phyloP scores from a whole-genome alignment of 805 yeast genomes.

The Jamesozyma gamospora region DNA sequence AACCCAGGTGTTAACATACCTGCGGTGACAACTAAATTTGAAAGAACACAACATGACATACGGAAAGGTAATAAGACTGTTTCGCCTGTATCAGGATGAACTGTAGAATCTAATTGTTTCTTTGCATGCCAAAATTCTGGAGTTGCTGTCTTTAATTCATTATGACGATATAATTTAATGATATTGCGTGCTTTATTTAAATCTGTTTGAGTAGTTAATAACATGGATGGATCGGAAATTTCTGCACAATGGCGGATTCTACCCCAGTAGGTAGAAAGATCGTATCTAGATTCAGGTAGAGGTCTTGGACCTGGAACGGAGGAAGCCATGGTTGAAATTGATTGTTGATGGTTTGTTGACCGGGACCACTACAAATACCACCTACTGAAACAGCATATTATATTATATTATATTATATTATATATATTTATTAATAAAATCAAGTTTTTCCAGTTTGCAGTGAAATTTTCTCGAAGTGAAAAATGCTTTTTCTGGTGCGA shows the following conservation, averaged over 20 bases:
- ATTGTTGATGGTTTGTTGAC: not conserved
- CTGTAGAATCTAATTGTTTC: slow-evolving; percentile 76
- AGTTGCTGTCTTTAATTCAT: slow-evolving; percentile 52
- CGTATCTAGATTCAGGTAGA: slow-evolving; percentile 72
- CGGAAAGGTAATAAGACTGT: slow-evolving; percentile 88
- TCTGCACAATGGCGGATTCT: slow-evolving; percentile 91
- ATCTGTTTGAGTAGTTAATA: slow-evolving; percentile 58
- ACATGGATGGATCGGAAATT: slow-evolving; percentile 85
- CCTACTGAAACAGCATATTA: no score
- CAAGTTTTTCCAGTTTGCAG: no score
- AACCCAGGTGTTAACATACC: slow-evolving; percentile 96
- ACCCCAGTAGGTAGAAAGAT: slow-evolving; percentile 79
- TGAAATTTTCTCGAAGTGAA: no score
- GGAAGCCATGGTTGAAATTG: slow-evolving; percentile 56
- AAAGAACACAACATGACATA: slow-evolving; percentile 91
- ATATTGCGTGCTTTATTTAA: slow-evolving; percentile 54
- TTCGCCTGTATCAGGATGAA: slow-evolving; percentile 95
- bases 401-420: no score
- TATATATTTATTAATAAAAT: no score
- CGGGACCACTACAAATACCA: no score
- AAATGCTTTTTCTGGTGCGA: no score
- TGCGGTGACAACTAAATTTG: slow-evolving; percentile 87
- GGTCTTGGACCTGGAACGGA: slow-evolving; percentile 74
- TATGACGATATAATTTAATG: slow-evolving; percentile 65
- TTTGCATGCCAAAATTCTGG: slow-evolving; percentile 87